Percentiles rank a stretch among this genome's conserved stretches.
Conservation (phyloP, 164 flowering plant species). For the Warburgia ugandensis region DNA sequence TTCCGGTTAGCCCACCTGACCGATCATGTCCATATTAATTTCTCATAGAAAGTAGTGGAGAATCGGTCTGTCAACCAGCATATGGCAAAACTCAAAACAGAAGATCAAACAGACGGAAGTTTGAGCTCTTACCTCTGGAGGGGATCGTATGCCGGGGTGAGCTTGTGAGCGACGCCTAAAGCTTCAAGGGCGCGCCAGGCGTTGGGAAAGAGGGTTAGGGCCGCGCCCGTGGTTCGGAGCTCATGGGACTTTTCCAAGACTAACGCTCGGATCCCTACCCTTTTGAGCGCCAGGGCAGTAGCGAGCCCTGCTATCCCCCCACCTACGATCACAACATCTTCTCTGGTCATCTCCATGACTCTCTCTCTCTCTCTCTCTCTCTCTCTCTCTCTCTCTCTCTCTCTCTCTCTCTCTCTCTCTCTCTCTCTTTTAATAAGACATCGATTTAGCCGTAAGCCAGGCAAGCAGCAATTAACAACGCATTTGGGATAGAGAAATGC, state of each 20-base stretch:
- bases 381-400: too few relatives aligned
- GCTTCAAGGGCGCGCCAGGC: conserved; percentile 36
- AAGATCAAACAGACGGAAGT: neutral
- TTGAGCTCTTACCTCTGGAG: conserved; percentile 12
- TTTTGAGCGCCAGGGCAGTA: conserved; percentile 18
- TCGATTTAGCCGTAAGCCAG: too few relatives aligned
- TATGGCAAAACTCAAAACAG: neutral
- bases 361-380: too few relatives aligned
- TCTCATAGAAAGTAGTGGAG: neutral
- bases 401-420: too few relatives aligned
- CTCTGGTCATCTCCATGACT: too few relatives aligned
- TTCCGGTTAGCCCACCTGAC: too few relatives aligned
- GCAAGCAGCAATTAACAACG: too few relatives aligned
- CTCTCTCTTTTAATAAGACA: too few relatives aligned
- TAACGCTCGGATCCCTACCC: conserved; percentile 12
- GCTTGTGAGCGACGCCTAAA: conserved; percentile 32
- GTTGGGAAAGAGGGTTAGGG: conserved; percentile 24
- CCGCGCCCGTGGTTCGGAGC: conserved; percentile 24
- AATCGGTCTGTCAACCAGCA: neutral
- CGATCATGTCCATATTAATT: neutral
- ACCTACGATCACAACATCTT: conserved; percentile 26
- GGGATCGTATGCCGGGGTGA: conserved; percentile 21
- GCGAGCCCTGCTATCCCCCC: conserved; percentile 28
- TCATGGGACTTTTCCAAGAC: conserved; percentile 18
- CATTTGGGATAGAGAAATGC: too few relatives aligned